Conservation (phyloP, 257 asterid species). For the Oldenlandia corymbosa region DNA sequence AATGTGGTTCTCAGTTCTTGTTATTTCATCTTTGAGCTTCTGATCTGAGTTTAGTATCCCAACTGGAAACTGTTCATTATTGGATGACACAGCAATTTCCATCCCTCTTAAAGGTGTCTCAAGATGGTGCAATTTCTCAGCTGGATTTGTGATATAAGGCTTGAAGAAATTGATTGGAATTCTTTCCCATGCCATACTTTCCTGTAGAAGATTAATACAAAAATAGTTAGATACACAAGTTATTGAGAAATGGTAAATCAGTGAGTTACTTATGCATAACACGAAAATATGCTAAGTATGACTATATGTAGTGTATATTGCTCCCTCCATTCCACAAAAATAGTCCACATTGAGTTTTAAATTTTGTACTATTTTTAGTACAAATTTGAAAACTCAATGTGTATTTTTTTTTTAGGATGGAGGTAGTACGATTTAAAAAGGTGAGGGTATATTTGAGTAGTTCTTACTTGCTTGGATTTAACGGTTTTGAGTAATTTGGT, state of each 20-base stretch:
- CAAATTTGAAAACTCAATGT: too few relatives aligned
- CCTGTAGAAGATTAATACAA: constrained; percentile 39
- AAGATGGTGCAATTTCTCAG: constrained; percentile 33
- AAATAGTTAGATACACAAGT: too few relatives aligned
- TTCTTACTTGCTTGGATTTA: constrained; percentile 63
- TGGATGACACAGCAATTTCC: constrained; percentile 43
- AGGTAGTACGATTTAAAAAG: too few relatives aligned
- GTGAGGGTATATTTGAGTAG: too few relatives aligned
- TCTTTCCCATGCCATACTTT: constrained; percentile 74
- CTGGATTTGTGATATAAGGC: constrained; percentile 48
- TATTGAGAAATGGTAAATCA: too few relatives aligned
- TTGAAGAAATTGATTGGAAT: constrained; percentile 40
- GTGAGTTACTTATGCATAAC: too few relatives aligned
- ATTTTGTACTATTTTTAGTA: too few relatives aligned
- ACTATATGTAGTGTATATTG: too few relatives aligned
- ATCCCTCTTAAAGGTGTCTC: constrained; percentile 69
- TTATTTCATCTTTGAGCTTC: constrained; percentile 27
- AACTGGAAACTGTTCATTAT: constrained; percentile 27
- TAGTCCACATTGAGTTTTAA: too few relatives aligned
- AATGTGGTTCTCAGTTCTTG: constrained; percentile 28
- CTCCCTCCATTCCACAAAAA: too few relatives aligned
- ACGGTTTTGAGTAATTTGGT: constrained; percentile 49
- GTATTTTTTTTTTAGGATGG: too few relatives aligned
- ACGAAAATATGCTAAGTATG: too few relatives aligned
- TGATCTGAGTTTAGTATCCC: constrained; percentile 21